Base-by-base conservation (phyloP, 768 basidiomycete genomes). In the Fistulinella prunicolor region DNA sequence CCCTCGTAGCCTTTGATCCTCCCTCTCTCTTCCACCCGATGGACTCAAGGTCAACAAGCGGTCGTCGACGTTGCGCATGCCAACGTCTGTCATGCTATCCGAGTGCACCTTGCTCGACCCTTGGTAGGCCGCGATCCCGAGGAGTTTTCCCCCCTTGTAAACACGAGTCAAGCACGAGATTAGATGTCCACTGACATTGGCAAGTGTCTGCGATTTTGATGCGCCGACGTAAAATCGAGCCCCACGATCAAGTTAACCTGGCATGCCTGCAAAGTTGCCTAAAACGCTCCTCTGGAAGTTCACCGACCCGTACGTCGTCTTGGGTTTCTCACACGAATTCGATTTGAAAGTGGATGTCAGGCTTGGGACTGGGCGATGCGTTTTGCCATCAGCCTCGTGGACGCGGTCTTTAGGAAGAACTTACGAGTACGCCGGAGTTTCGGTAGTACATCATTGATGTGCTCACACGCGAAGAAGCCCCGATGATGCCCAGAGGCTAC, bases 381-480 rank as follows among this genome's bases (percentile, higher is more conserved):
- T 41, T 17, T 28, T 28, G 10, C 26, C 10, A 37, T 47, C 35
- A 17, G 45, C 43, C 46, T 44, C 41, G 41, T 46, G 55, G 38
- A 30, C 20, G 38, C 9, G 49, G 44, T 23, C 9, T 35, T 14
- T 55, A 86, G 83, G 86, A 89, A 67, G 86, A 86, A 61, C 71
- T 92, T 32, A 86, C 92, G 10, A 74, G 73, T 43, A 77, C 87
- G 1, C 78, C 81, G 16, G 80, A 86, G n/a, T 94, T 86, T 74
- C 76, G 89, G 43, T 94, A 95, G n/a, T 6, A 5, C 65, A 93
- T 95, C 60, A 83, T 91, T 3, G 94, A 96, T 67, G 89, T 82
- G 6, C 86, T 96, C 61, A 93, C 93, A 19, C 83, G 79, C 28
- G 91, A 90, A 46, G 94, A 95, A 61, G 94, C 94, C 1, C 70